Evolutionary conservation across 2,329 filamentous ascomycete genomes (phyloP), one percentile per base, ranked within the genome.

Genomic region (Aspergillus ibericus): DNA sequence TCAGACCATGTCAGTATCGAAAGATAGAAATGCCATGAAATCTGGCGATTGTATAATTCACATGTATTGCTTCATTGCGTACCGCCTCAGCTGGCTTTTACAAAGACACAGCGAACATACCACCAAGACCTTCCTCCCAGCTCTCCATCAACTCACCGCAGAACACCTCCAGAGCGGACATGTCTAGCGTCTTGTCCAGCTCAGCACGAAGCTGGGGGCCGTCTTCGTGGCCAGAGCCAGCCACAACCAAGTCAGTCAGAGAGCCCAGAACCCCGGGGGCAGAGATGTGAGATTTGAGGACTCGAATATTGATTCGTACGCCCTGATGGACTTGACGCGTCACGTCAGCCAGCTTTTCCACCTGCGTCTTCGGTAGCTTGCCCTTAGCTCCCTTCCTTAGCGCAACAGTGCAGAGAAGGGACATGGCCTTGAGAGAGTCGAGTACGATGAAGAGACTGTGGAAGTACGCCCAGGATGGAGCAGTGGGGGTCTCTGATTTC

Each of bases 61-160:
- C 44, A 48, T 32, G 4, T 29, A 29, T 48, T 9, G 15, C 22
- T 29, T 48, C 44, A 48, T 29, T 16, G 22, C n/a, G 27, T 48
- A 16, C 15, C n/a, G 44, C 25, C 15, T 48, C 32, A 10, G 22
- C n/a, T 18, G 44, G 25, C 36, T 44, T 34, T 68, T 59, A 75
- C 44, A 74, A 57, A 53, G 59, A 69, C 36, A 73, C 66, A 13
- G 55, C 55, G 58, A 78, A 56, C 36, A 80, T 64, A 3, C 77
- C 77, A 53, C 77, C 72, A 22, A 80, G 68, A 5, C 71, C 77
- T 55, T 79, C 77, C 49, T 79, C 77, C 78, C 78, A 80, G 62
- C 78, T 80, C 59, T 80, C 78, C 70, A 75, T 78, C 63, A 80
- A 65, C 32, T 70, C 68, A n/a, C 75, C 77, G 59, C 75, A 78